Conservation (phyloP, 352 stramenopile genomes). For the Globisporangium polare region DNA sequence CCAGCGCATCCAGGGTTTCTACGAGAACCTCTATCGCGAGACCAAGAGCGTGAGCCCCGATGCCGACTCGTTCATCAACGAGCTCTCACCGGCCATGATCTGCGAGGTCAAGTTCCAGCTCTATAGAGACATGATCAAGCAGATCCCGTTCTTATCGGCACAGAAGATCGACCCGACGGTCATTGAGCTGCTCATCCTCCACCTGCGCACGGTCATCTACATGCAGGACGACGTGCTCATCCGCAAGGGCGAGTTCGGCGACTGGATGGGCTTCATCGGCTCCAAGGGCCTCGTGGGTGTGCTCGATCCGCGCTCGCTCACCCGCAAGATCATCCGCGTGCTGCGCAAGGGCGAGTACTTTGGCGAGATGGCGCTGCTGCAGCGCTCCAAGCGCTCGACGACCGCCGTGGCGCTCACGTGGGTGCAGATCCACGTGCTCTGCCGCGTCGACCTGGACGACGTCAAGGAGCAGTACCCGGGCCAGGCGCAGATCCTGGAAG, state of each 20-base stretch:
- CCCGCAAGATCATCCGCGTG: constrained; percentile 54
- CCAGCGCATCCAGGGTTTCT: constrained; percentile 57
- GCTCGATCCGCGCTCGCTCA: constrained; percentile 45
- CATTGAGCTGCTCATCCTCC: constrained; percentile 76
- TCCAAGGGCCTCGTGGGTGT: constrained; percentile 65
- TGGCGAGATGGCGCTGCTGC: constrained; percentile 69
- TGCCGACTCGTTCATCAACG: constrained; percentile 71
- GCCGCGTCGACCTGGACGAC: constrained; percentile 50
- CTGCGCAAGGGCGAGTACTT: constrained; percentile 74
- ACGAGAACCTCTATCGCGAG: constrained; percentile 67
- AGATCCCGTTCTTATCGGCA: constrained; percentile 71
- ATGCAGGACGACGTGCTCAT: constrained; percentile 81
- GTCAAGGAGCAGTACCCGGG: constrained; percentile 61
- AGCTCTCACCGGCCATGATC: constrained; percentile 61
- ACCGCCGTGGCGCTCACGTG: constrained; percentile 66
- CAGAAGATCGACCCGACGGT: constrained; percentile 59
- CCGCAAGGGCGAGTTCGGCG: constrained; percentile 71
- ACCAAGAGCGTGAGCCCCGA: constrained; percentile 61
- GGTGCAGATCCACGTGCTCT: constrained; percentile 72
- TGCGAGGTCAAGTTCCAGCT: constrained; percentile 80
- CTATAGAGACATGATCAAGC: constrained; percentile 75
- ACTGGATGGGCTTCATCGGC: constrained; percentile 84
- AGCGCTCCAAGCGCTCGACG: constrained; percentile 57
- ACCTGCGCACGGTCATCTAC: constrained; percentile 71
- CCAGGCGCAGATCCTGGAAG: constrained; percentile 50